A percentile compares a stretch with the other conserved stretches of the same genome.
Conservation (phyloP, 305 asterid species). For the Rubia balearica region DNA sequence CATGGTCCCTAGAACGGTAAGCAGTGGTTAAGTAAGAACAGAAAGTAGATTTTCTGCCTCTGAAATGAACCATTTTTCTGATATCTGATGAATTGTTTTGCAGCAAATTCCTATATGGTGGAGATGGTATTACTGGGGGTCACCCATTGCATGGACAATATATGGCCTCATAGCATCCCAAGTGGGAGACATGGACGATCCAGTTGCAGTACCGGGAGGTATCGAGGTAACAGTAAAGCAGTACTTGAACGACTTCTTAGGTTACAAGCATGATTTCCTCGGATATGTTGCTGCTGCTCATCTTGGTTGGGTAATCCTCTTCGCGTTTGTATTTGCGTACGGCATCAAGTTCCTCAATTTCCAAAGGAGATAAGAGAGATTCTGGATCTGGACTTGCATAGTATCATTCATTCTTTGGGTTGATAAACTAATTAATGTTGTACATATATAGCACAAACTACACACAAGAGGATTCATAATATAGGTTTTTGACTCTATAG, state of each 20-base stretch:
- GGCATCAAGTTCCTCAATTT: slow-evolving; percentile 79
- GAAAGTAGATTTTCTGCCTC: not conserved
- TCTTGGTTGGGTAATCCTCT: slow-evolving; percentile 65
- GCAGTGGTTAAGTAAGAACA: slow-evolving; percentile 10
- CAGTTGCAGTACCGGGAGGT: slow-evolving; percentile 46
- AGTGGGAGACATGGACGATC: slow-evolving; percentile 41
- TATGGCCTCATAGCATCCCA: slow-evolving; percentile 86
- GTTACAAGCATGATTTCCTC: slow-evolving; percentile 66
- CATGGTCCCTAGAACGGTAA: slow-evolving; percentile 74
- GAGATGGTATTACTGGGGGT: slow-evolving; percentile 98
- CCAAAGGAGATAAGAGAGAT: slow-evolving; percentile 60
- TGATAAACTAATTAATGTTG: not conserved
- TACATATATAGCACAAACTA: slow-evolving; percentile 12
- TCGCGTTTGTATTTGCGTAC: slow-evolving; percentile 63
- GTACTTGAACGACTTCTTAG: slow-evolving; percentile 40
- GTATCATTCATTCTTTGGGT: not conserved
- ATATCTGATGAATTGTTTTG: not conserved
- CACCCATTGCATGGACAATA: slow-evolving; percentile 89
- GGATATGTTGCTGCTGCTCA: slow-evolving; percentile 65
- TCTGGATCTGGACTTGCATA: not conserved
- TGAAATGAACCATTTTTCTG: not conserved
- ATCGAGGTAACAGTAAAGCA: slow-evolving; percentile 31
- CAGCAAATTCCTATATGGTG: slow-evolving; percentile 97
- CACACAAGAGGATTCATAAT: not conserved
- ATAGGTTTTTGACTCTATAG: not conserved